These are phyloP conservation scores for Penicillium olsonii DNA, from an alignment of 2,329 filamentous ascomycete genomes.

Conservation along the genomic window DNA sequence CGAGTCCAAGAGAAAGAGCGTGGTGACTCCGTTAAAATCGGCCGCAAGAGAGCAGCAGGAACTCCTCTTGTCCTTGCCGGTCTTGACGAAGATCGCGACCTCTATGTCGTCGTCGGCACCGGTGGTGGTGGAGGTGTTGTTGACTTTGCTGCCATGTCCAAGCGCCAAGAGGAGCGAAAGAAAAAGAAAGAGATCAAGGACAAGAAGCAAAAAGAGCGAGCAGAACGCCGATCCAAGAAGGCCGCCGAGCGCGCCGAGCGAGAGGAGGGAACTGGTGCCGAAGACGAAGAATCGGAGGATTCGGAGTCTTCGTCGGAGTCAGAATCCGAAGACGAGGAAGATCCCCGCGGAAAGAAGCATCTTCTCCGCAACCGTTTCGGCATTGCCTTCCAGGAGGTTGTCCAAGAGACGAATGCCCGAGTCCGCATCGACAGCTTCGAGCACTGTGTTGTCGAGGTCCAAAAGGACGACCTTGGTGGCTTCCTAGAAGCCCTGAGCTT, in stretches of 20 bases:
- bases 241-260: constrained; percentile 53
- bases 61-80: constrained; percentile 89
- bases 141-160: constrained; percentile 65
- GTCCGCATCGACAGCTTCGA: constrained; percentile 96
- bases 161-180: constrained; percentile 65
- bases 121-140: constrained; percentile 80
- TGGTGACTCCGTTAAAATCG: constrained; percentile 63
- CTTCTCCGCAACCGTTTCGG: constrained; percentile 88
- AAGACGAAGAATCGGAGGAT: constrained; percentile 65
- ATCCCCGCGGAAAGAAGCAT: constrained; percentile 59
- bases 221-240: constrained; percentile 63
- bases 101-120: constrained; percentile 91
- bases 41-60: constrained; percentile 50
- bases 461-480: constrained; percentile 86
- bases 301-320: constrained; percentile 58
- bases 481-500: constrained; percentile 91
- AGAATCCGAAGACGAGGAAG: constrained; percentile 58
- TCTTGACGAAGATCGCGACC: constrained; percentile 79
- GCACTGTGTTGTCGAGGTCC: constrained; percentile 95
- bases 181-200: constrained; percentile 65
- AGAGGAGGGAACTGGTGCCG: constrained; percentile 54
- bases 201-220: constrained; percentile 63
- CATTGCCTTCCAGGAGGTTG: constrained; percentile 92
- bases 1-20: constrained; percentile 84
- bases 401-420: constrained; percentile 83